Evolutionary conservation across 1,284 basidiomycete genomes (phyloP).

Genomic region (Vanrija humicola): DNA sequence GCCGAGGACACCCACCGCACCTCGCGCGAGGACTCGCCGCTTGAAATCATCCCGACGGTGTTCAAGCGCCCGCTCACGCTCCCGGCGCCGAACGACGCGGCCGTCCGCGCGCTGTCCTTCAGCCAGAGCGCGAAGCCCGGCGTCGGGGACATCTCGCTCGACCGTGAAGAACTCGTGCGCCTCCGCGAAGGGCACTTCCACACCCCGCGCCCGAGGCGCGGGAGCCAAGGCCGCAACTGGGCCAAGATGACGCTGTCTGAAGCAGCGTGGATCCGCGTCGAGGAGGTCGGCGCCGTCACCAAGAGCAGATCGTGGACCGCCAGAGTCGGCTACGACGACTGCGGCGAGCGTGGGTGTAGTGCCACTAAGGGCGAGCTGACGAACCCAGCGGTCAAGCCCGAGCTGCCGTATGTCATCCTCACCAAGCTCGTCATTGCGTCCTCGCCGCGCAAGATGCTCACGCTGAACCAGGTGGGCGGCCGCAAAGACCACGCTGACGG

Average conservation of each 20-base stretch:
- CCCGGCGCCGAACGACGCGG: constrained; percentile 13
- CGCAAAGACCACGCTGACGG: not conserved
- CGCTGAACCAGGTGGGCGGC: constrained; percentile 24
- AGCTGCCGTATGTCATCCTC: constrained; percentile 25
- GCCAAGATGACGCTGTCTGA: constrained; percentile 16
- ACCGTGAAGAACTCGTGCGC: constrained; percentile 16
- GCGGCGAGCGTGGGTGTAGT: constrained; percentile 17
- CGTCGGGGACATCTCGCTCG: constrained; percentile 1
- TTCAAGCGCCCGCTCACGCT: constrained; percentile 9
- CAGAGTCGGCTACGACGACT: constrained; percentile 15
- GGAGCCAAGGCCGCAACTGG: constrained; percentile 11
- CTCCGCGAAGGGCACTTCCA: constrained; percentile 19
- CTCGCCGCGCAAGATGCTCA: constrained; percentile 27
- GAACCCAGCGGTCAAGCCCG: constrained; percentile 24
- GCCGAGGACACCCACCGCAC: no score
- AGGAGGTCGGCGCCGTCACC: constrained; percentile 21
- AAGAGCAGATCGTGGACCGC: constrained; percentile 21
- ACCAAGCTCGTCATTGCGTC: constrained; percentile 32
- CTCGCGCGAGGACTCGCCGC: no score
- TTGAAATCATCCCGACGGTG: constrained; percentile 9
- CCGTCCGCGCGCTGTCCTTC: constrained; percentile 12
- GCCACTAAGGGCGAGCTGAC: not conserved
- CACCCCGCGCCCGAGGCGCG: constrained; percentile 1
- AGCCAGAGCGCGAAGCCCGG: constrained; percentile 2
- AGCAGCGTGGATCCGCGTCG: constrained; percentile 26